phyloP scores from a whole-genome alignment of 352 stramenopile genomes.

The Phytophthora rubi region DNA sequence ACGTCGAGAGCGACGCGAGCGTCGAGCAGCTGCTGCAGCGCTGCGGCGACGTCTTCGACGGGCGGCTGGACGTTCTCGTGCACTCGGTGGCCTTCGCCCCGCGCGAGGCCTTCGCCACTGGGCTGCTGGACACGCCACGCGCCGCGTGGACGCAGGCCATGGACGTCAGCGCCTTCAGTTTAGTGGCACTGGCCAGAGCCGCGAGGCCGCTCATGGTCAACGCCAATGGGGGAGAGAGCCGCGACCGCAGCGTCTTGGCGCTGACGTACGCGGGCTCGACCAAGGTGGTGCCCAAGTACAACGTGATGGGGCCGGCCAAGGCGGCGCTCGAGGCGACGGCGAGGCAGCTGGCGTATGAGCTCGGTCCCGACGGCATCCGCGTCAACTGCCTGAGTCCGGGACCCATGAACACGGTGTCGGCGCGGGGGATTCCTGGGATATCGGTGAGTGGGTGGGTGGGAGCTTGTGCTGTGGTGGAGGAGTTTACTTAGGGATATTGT shows the following conservation, averaged over 20 bases:
- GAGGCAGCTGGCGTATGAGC: conserved; percentile 84
- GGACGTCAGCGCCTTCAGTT: conserved; percentile 89
- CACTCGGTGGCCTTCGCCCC: conserved; percentile 93
- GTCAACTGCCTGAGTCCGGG: conserved; percentile 93
- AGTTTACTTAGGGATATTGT: background rate
- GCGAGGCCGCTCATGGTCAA: conserved; percentile 62
- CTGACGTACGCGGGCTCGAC: conserved; percentile 88
- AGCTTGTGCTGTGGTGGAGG: background rate
- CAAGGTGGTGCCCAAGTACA: conserved; percentile 90
- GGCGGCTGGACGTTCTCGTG: conserved; percentile 84
- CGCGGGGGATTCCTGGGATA: conserved; percentile 90
- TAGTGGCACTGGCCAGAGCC: conserved; percentile 82
- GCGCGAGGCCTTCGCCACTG: conserved; percentile 69
- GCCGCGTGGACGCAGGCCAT: conserved; percentile 79
- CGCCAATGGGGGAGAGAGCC: conserved; percentile 6
- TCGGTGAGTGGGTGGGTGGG: conserved; percentile 42
- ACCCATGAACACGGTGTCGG: conserved; percentile 91
- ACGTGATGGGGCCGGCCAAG: conserved; percentile 93
- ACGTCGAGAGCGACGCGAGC: conserved; percentile 73
- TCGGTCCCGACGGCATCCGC: conserved; percentile 76
- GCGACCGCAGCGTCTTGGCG: conserved; percentile 84
- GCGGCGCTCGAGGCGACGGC: conserved; percentile 87
- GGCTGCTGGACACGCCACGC: conserved; percentile 56
- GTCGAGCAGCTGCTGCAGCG: conserved; percentile 56
- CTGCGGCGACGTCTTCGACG: conserved; percentile 53